phyloP scores from a whole-genome alignment of 179 eudicot species.

The Silene noctiflora region DNA sequence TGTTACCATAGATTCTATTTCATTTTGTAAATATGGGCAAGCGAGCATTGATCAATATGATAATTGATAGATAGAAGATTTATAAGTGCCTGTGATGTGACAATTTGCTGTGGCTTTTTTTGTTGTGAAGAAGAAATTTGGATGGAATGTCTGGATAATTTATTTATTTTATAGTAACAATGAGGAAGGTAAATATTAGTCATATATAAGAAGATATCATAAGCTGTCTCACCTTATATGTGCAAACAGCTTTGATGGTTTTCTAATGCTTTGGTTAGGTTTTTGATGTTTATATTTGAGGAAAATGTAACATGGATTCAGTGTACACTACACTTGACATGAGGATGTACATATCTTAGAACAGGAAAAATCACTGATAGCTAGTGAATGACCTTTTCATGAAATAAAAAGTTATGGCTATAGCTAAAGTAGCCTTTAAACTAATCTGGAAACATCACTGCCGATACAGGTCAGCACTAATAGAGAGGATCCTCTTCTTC shows the following conservation, averaged over 20 bases:
- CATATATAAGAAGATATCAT: not conserved
- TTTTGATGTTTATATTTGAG: not conserved
- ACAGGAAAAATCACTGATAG: not conserved
- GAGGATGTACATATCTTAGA: not conserved
- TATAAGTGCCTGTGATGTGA: not conserved
- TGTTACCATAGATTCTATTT: not conserved
- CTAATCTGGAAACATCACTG: too few species aligned
- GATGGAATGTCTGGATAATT: not conserved
- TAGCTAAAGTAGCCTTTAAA: too few species aligned
- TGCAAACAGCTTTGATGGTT: not conserved
- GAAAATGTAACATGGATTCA: not conserved
- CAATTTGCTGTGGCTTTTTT: not conserved
- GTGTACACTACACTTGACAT: not conserved
- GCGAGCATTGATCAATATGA: not conserved
- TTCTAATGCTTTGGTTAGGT: not conserved
- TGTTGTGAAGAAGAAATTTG: not conserved
- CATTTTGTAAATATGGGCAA: not conserved
- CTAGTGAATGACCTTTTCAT: not conserved
- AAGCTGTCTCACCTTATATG: not conserved
- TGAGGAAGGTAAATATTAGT: not conserved
- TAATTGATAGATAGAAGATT: not conserved
- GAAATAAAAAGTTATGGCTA: not conserved
- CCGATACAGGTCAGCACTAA: too few species aligned
- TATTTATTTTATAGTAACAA: not conserved
- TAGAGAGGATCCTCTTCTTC: too few species aligned